These are phyloP conservation scores for Alternaria dauci DNA, from an alignment of 2,329 filamentous ascomycete species.

Conservation along the genomic window DNA sequence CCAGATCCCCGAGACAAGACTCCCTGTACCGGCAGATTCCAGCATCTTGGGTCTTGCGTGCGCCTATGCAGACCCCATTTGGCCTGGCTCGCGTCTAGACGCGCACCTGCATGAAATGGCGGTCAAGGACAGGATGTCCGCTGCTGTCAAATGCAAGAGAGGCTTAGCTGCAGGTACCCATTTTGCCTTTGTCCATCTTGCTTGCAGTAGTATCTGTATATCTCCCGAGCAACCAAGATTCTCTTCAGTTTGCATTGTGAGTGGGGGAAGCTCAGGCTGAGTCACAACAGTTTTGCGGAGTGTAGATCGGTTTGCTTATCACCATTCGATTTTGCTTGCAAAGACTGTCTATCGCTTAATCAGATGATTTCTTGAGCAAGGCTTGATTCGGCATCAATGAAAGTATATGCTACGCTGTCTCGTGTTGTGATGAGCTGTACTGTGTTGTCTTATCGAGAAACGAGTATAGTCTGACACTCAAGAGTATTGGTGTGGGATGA, in stretches of 20 bases:
- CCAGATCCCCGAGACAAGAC: conserved; percentile 7
- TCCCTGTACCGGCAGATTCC: conserved; percentile 17
- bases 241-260: not conserved
- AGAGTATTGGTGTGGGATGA: conserved; percentile 6
- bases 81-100: conserved; percentile 1
- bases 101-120: conserved; percentile 25
- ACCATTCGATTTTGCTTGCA: not conserved
- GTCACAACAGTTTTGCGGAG: not conserved
- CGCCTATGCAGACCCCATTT: conserved; percentile 8
- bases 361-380: not conserved
- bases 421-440: not conserved
- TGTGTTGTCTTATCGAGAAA: not conserved
- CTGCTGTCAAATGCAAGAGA: conserved; percentile 6
- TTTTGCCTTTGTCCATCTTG: not conserved
- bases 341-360: not conserved
- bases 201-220: conserved; percentile 6
- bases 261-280: not conserved
- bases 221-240: conserved; percentile 3
- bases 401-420: not conserved
- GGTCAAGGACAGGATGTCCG: conserved; percentile 16
- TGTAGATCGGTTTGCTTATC: not conserved
- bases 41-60: conserved; percentile 11
- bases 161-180: conserved; percentile 18
- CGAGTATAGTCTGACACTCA: not conserved
- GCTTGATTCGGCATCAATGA: not conserved